A percentile compares a stretch with the other conserved stretches of the same genome.
Conservation (phyloP, 1,139 yeast genomes). For the Yamadazyma taylorii region DNA sequence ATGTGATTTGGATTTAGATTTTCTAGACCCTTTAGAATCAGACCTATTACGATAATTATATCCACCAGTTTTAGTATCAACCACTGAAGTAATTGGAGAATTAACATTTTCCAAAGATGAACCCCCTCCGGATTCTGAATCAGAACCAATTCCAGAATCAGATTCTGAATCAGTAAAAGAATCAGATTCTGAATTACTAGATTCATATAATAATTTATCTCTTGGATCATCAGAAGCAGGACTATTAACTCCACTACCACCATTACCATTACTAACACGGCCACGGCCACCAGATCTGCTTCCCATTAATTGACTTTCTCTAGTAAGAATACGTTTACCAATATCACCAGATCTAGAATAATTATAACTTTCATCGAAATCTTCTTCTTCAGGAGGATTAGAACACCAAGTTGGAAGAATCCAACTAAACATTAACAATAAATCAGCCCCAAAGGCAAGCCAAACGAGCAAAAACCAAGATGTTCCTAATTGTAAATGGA, state of each 20-base stretch:
- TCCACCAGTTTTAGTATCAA: background rate
- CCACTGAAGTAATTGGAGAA: background rate
- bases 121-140: background rate
- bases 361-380: conserved; percentile 15
- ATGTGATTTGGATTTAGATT: background rate
- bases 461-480: conserved; percentile 46
- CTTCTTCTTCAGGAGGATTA: conserved; percentile 34
- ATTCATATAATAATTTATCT: conserved; percentile 13
- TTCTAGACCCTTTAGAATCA: background rate
- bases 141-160: background rate
- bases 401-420: conserved; percentile 47
- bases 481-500: conserved; percentile 39
- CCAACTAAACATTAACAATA: conserved; percentile 35
- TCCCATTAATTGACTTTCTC: conserved; percentile 1
- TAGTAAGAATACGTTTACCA: conserved; percentile 6
- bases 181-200: background rate
- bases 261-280: too few relatives aligned
- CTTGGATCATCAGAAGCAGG: conserved; percentile 8
- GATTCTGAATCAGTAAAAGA: background rate
- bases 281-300: too few relatives aligned
- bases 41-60: background rate
- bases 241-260: background rate
- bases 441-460: conserved; percentile 27
- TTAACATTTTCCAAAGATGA: too few relatives aligned
- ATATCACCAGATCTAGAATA: conserved; percentile 18